A percentile compares a stretch with the other conserved stretches of the same genome.
Conservation (phyloP, 305 asterid genomes). For the Fraxinus albicans region DNA sequence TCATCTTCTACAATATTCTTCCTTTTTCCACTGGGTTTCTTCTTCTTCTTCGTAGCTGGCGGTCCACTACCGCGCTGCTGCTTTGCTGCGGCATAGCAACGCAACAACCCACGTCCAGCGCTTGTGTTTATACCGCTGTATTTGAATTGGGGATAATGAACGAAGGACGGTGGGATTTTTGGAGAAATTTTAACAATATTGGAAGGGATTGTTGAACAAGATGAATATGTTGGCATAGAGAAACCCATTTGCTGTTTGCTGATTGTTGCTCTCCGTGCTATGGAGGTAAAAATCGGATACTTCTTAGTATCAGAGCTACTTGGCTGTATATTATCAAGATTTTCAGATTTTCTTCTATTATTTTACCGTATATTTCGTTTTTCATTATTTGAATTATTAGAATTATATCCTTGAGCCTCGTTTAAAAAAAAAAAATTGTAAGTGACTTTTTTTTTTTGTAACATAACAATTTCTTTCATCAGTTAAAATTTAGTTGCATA, state of each 20-base stretch:
- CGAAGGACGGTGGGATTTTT: slow-evolving; percentile 15
- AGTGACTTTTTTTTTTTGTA: too few species aligned
- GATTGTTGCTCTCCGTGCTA: neutral
- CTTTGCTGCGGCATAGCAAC: slow-evolving; percentile 58
- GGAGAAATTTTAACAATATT: slow-evolving; percentile 13
- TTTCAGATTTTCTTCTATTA: neutral
- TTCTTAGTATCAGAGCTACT: neutral
- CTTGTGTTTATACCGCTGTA: slow-evolving; percentile 11
- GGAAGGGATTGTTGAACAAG: slow-evolving; percentile 31
- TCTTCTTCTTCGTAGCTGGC: slow-evolving; percentile 52
- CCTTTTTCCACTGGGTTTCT: slow-evolving; percentile 32
- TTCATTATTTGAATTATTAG: neutral
- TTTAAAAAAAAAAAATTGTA: too few species aligned
- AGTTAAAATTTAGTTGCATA: too few species aligned
- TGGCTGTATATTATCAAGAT: neutral
- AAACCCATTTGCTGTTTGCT: slow-evolving; percentile 35
- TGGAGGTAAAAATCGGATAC: neutral
- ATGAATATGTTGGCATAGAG: slow-evolving; percentile 35
- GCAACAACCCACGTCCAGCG: slow-evolving; percentile 24
- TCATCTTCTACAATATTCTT: slow-evolving; percentile 36
- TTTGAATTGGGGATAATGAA: slow-evolving; percentile 25
- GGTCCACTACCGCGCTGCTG: slow-evolving; percentile 39
- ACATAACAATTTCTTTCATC: too few species aligned
- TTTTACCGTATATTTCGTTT: neutral
- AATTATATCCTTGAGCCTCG: too few species aligned